A percentile compares a stretch with the other conserved stretches of the same genome.
Evolutionary conservation across 441 rosid species (phyloP).

Genomic region (Aquilaria agallochum): DNA sequence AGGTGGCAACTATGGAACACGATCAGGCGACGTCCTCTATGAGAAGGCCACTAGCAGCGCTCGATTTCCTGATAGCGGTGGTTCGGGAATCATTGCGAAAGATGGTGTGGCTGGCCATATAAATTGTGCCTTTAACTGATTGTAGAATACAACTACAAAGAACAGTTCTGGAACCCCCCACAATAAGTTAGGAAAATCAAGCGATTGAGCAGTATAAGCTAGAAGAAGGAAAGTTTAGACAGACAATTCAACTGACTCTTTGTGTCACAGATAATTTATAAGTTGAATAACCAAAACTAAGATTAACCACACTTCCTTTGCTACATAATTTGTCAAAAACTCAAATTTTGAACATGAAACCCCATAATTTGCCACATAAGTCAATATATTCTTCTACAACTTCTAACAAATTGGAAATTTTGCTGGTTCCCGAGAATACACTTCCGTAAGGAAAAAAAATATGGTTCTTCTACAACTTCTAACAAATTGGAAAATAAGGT

Average conservation of each 20-base stretch:
- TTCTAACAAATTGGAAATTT: constrained; percentile 53
- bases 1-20: too few species aligned
- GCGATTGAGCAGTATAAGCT: constrained; percentile 94
- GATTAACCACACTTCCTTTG: not conserved
- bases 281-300: too few species aligned
- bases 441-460: too few species aligned
- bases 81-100: too few species aligned
- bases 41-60: too few species aligned
- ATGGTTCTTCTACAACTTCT: constrained; percentile 35
- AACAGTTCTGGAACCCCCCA: constrained; percentile 33
- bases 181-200: constrained; percentile 78
- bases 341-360: constrained; percentile 82
- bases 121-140: not conserved
- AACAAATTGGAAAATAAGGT: constrained; percentile 84
- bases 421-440: too few species aligned
- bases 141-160: constrained; percentile 35
- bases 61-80: too few species aligned
- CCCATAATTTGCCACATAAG: constrained; percentile 71
- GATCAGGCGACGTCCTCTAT: too few species aligned
- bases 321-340: constrained; percentile 4
- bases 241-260: constrained; percentile 34
- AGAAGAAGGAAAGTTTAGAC: constrained; percentile 85
- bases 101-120: not conserved
- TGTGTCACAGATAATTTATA: not conserved
- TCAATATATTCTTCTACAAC: constrained; percentile 50